phyloP scores from a whole-genome alignment of 83 land plant genomes.

The Picea abies region DNA sequence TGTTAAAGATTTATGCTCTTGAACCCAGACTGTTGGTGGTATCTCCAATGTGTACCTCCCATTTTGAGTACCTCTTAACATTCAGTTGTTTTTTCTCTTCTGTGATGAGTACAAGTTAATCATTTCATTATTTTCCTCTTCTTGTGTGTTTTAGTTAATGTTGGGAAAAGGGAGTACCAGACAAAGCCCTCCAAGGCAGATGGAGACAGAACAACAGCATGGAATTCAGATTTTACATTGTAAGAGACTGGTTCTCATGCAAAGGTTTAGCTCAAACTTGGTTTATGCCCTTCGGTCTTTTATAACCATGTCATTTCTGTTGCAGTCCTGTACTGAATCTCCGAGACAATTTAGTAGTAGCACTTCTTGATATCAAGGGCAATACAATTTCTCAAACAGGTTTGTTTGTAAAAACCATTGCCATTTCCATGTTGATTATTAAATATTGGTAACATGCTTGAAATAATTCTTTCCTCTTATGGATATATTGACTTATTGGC shows the following conservation, averaged over 20 bases:
- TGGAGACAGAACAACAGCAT: background rate
- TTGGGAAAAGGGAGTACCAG: background rate
- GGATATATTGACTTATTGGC: background rate
- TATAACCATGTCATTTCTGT: background rate
- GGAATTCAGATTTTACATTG: background rate
- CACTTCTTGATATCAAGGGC: slow-evolving; percentile 30
- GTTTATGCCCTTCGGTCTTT: background rate
- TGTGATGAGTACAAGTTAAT: background rate
- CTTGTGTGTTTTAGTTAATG: background rate
- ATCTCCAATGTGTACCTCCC: background rate
- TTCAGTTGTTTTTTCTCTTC: background rate
- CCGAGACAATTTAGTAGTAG: slow-evolving; percentile 35
- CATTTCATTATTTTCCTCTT: background rate
- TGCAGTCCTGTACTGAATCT: slow-evolving; percentile 10
- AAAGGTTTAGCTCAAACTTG: background rate
- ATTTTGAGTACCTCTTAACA: background rate
- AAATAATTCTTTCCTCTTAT: background rate
- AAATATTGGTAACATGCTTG: background rate
- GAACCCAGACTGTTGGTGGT: background rate
- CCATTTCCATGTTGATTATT: background rate
- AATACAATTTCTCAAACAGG: slow-evolving; percentile 34
- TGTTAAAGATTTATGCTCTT: background rate
- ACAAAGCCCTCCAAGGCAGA: background rate
- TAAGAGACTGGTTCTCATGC: background rate
- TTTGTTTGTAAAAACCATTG: background rate